A percentile compares a stretch with the other conserved stretches of the same genome.
Evolutionary conservation across 768 basidiomycete genomes (phyloP).

Genomic region (Ephemerocybe angulata): DNA sequence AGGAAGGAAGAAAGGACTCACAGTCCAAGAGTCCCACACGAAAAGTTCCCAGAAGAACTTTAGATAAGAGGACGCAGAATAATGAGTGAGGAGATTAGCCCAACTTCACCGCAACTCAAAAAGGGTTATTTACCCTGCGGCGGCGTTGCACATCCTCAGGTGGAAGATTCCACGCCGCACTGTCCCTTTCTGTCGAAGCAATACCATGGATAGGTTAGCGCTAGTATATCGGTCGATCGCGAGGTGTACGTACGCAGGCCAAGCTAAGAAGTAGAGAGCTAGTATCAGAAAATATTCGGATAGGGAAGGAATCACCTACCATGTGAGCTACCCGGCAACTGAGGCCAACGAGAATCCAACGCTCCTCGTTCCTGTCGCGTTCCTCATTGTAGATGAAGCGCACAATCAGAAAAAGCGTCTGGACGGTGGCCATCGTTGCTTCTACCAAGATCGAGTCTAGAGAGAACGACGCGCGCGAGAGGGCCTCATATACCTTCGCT

Average conservation of each 20-base stretch:
- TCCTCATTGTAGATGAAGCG: conserved; percentile 41
- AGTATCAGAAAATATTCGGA: neutral
- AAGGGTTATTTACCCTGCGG: conserved; percentile 31
- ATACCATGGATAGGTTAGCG: neutral
- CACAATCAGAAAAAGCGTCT: conserved; percentile 43
- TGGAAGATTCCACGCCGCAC: conserved; percentile 43
- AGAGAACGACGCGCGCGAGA: conserved; percentile 46
- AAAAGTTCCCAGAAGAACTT: conserved; percentile 55
- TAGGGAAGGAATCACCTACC: conserved; percentile 26
- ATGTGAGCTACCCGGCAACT: conserved; percentile 39
- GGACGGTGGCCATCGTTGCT: conserved; percentile 44
- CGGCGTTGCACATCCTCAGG: conserved; percentile 44
- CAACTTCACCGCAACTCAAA: neutral
- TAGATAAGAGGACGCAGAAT: neutral
- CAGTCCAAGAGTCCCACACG: conserved; percentile 48
- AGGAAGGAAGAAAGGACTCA: conserved; percentile 21
- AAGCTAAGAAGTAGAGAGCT: conserved; percentile 31
- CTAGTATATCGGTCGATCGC: neutral
- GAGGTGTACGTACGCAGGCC: conserved; percentile 44
- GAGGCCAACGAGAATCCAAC: conserved; percentile 49
- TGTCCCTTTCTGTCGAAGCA: conserved; percentile 42
- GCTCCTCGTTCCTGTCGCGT: conserved; percentile 39
- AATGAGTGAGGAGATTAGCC: neutral
- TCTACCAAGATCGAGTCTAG: conserved; percentile 42
- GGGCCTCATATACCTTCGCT: conserved; percentile 42